phyloP scores from a whole-genome alignment of 108 stramenopile genomes.

The Cyclotella baltica region DNA sequence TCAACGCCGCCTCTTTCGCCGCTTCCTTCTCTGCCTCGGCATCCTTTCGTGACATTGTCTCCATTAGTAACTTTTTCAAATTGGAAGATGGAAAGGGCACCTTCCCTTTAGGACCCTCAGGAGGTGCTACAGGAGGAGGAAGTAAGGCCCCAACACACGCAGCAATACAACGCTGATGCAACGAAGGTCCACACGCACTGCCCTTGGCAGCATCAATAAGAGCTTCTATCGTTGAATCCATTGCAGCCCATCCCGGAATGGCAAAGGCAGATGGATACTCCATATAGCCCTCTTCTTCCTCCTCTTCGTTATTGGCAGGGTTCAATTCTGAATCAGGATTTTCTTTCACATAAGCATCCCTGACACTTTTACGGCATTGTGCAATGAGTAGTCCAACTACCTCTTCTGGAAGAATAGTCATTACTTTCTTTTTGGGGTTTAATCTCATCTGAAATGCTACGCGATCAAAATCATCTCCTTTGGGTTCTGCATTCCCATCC shows the following conservation, averaged over 20 bases:
- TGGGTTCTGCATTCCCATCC: slow-evolving; percentile 62
- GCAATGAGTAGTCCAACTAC: slow-evolving; percentile 62
- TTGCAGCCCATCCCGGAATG: slow-evolving; percentile 73
- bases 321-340: slow-evolving; percentile 16
- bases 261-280: slow-evolving; percentile 77
- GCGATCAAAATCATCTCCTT: slow-evolving; percentile 82
- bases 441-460: slow-evolving; percentile 76
- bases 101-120: slow-evolving; percentile 34
- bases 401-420: slow-evolving; percentile 85
- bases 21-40: slow-evolving; percentile 30
- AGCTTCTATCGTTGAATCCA: slow-evolving; percentile 71
- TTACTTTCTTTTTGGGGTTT: slow-evolving; percentile 69
- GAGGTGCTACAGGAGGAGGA: slow-evolving; percentile 32
- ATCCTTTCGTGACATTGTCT: slow-evolving; percentile 26
- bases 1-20: slow-evolving; percentile 19
- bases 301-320: slow-evolving; percentile 22
- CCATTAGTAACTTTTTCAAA: slow-evolving; percentile 22
- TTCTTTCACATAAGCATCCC: slow-evolving; percentile 38
- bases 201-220: slow-evolving; percentile 63
- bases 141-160: slow-evolving; percentile 70
- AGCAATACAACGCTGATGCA: slow-evolving; percentile 75
- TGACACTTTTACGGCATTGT: slow-evolving; percentile 63
- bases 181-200: slow-evolving; percentile 50
- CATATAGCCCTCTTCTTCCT: slow-evolving; percentile 55
- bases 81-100: slow-evolving; percentile 55